Evolutionary conservation across 768 basidiomycete species (phyloP).

Genomic region (Arthromyces matolae): DNA sequence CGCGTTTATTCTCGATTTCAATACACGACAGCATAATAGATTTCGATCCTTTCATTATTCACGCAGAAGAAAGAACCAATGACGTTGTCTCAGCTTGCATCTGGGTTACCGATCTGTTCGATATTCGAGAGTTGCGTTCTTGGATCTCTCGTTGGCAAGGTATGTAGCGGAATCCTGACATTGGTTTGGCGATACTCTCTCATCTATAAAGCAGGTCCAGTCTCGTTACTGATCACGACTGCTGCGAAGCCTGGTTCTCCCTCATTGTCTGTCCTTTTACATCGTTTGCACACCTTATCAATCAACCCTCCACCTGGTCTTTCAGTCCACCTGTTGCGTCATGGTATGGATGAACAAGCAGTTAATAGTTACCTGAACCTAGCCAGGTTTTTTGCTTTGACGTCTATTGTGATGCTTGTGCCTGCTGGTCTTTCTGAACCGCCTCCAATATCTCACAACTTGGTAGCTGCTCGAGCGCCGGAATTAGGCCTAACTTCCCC

Average conservation of each 20-base stretch:
- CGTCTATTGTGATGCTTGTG: slow-evolving; percentile 46
- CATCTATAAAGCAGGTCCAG: slow-evolving; percentile 33
- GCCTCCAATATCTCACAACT: slow-evolving; percentile 16
- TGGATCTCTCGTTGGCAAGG: slow-evolving; percentile 46
- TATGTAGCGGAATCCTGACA: slow-evolving; percentile 17
- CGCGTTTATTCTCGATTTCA: slow-evolving; percentile 31
- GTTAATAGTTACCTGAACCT: slow-evolving; percentile 60
- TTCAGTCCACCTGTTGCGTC: slow-evolving; percentile 47
- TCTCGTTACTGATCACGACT: slow-evolving; percentile 47
- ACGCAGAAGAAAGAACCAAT: slow-evolving; percentile 13
- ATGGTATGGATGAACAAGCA: slow-evolving; percentile 30
- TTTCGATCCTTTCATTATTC: slow-evolving; percentile 36
- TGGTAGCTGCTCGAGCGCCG: slow-evolving; percentile 8
- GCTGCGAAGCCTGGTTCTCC: slow-evolving; percentile 20
- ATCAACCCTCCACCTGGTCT: slow-evolving; percentile 22
- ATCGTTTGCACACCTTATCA: slow-evolving; percentile 22
- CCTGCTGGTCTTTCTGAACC: slow-evolving; percentile 39
- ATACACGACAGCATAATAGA: slow-evolving; percentile 16
- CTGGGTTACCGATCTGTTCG: slow-evolving; percentile 38
- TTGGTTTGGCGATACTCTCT: neutral
- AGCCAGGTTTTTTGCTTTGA: slow-evolving; percentile 55
- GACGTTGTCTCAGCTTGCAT: slow-evolving; percentile 43
- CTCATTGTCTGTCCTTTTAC: slow-evolving; percentile 24
- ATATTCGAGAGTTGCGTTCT: slow-evolving; percentile 28
- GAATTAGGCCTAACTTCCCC: slow-evolving; percentile 13